These are phyloP conservation scores for Phycomyces nitens DNA, from an alignment of 192 early-diverging fungal species.

Conservation along the genomic window DNA sequence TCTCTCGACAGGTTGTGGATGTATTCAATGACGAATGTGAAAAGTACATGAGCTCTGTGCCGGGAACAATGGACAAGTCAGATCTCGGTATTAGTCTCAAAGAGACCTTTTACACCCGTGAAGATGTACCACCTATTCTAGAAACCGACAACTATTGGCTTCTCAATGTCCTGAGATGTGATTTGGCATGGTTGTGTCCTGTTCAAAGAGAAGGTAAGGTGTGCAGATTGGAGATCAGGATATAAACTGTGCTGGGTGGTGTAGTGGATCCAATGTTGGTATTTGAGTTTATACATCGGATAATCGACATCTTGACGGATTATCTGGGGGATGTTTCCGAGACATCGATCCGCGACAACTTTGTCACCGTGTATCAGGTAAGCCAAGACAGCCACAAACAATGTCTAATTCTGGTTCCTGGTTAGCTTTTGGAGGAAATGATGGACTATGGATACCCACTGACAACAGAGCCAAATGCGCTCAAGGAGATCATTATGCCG, in stretches of 20 bases:
- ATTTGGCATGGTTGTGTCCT: slow-evolving; percentile 74
- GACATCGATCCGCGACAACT: slow-evolving; percentile 84
- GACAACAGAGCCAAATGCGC: slow-evolving; percentile 81
- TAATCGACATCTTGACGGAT: slow-evolving; percentile 73
- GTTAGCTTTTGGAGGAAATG: slow-evolving; percentile 90
- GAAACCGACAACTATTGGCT: slow-evolving; percentile 60
- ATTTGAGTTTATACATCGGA: slow-evolving; percentile 80
- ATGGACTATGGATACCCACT: slow-evolving; percentile 87
- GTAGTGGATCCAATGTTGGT: slow-evolving; percentile 78
- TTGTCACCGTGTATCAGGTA: slow-evolving; percentile 86
- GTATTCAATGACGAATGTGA: slow-evolving; percentile 59
- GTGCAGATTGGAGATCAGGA: background rate
- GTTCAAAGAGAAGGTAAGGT: slow-evolving; percentile 69
- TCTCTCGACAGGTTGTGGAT: slow-evolving; percentile 59
- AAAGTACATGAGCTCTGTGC: slow-evolving; percentile 44
- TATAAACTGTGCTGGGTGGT: background rate
- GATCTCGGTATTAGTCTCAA: slow-evolving; percentile 11
- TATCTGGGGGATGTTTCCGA: slow-evolving; percentile 86
- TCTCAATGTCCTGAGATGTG: slow-evolving; percentile 63
- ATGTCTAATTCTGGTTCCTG: too few species aligned
- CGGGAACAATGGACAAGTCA: slow-evolving; percentile 32
- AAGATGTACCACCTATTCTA: slow-evolving; percentile 66
- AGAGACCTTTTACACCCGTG: slow-evolving; percentile 38
- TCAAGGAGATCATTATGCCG: slow-evolving; percentile 83
- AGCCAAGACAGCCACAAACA: background rate